Conservation (phyloP, 169 alveolate species). For the Perkinsus chesapeaki region DNA sequence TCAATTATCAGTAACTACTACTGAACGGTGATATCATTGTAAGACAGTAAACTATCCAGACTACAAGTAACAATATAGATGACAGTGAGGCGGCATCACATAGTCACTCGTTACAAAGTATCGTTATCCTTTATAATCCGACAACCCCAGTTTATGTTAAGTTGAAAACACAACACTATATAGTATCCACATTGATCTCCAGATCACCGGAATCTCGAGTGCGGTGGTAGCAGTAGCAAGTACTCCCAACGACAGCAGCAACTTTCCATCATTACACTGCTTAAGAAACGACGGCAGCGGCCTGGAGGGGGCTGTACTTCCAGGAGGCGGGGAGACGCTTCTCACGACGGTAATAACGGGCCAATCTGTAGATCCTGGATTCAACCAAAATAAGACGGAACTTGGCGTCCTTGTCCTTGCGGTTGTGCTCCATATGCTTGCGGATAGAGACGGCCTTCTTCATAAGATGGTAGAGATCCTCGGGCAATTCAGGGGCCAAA, state of each 20-base stretch:
- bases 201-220: conserved; percentile 4
- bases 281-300: conserved; percentile 26
- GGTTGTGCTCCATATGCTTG: conserved; percentile 93
- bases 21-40: too few species aligned
- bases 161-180: not conserved
- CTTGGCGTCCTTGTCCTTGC: conserved; percentile 93
- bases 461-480: conserved; percentile 94
- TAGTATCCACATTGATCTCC: not conserved
- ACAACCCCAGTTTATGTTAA: too few species aligned
- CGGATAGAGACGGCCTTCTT: conserved; percentile 97
- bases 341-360: conserved; percentile 93
- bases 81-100: too few species aligned
- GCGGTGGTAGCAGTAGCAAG: not conserved
- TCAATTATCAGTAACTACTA: too few species aligned
- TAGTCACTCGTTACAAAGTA: too few species aligned
- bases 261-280: not conserved
- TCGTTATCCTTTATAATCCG: too few species aligned
- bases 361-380: conserved; percentile 95
- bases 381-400: conserved; percentile 93
- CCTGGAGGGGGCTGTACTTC: conserved; percentile 83
- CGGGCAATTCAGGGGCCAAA: conserved; percentile 96
- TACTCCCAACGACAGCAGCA: not conserved
- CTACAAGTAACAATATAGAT: too few species aligned
- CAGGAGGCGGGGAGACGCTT: conserved; percentile 94
- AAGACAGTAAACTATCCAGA: too few species aligned